Percentiles rank a stretch among this genome's conserved stretches.
phyloP scores from a whole-genome alignment of 2,329 filamentous ascomycete genomes.

The Xylaria sp. region DNA sequence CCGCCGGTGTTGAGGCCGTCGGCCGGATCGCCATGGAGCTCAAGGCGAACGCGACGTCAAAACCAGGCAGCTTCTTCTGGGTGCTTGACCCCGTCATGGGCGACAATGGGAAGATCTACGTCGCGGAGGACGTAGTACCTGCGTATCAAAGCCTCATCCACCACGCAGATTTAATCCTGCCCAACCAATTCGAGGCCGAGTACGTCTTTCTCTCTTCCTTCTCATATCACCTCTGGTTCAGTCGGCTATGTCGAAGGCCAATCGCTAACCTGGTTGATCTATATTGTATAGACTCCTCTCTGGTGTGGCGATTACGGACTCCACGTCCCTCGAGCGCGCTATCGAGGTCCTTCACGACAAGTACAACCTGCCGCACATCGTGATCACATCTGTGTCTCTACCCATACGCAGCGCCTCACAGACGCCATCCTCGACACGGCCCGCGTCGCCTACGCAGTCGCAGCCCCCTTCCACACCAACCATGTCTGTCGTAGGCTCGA shows the following conservation, averaged over 20 bases:
- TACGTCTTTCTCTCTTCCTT: conserved; percentile 56
- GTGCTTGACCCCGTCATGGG: conserved; percentile 98
- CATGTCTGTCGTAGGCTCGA: conserved; percentile 76
- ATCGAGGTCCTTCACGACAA: conserved; percentile 80
- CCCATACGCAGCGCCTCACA: conserved; percentile 59
- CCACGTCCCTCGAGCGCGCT: conserved; percentile 76
- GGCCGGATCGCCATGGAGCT: conserved; percentile 86
- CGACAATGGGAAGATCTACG: conserved; percentile 91
- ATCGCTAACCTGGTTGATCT: background rate
- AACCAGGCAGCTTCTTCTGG: conserved; percentile 89
- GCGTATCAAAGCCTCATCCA: conserved; percentile 84
- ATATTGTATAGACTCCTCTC: conserved; percentile 75
- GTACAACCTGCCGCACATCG: conserved; percentile 84
- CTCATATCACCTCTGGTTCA: background rate
- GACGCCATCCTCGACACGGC: conserved; percentile 76
- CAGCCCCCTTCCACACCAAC: conserved; percentile 53
- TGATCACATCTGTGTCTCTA: conserved; percentile 90
- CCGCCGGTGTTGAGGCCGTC: conserved; percentile 83
- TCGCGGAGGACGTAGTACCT: conserved; percentile 89
- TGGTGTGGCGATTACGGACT: conserved; percentile 82
- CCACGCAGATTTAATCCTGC: conserved; percentile 89
- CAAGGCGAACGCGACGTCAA: conserved; percentile 67
- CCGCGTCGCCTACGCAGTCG: conserved; percentile 49
- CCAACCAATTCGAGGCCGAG: conserved; percentile 98
- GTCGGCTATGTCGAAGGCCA: background rate